Percentiles rank a stretch among this genome's conserved stretches.
phyloP scores from a whole-genome alignment of 2,329 filamentous ascomycete species.

The Aspergillus neoniger region DNA sequence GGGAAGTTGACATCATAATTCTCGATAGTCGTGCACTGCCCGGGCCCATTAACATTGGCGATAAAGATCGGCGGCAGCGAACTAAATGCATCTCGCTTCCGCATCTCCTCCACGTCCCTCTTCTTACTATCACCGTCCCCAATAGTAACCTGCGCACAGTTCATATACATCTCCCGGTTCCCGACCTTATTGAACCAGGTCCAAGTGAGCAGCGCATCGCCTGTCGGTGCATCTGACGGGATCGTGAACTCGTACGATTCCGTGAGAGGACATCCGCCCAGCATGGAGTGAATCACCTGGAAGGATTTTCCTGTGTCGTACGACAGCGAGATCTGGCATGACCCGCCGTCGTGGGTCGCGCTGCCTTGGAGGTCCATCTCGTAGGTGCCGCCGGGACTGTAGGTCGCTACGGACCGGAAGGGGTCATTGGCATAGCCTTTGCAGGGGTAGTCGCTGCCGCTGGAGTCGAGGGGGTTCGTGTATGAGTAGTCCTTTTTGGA shows the following conservation, averaged over 20 bases:
- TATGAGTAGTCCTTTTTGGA: conserved; percentile 68
- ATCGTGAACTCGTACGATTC: conserved; percentile 66
- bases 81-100: conserved; percentile 28
- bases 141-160: conserved; percentile 72
- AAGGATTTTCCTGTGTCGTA: conserved; percentile 72
- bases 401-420: conserved; percentile 61
- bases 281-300: conserved; percentile 66
- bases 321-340: conserved; percentile 73
- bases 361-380: conserved; percentile 65
- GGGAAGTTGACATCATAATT: conserved; percentile 65
- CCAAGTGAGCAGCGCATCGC: conserved; percentile 70
- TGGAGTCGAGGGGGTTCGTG: conserved; percentile 63
- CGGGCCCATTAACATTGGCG: conserved; percentile 63
- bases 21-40: conserved; percentile 59
- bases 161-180: conserved; percentile 86
- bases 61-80: conserved; percentile 68
- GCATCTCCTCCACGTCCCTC: conserved; percentile 12
- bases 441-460: conserved; percentile 71
- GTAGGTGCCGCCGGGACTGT: conserved; percentile 63
- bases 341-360: conserved; percentile 68
- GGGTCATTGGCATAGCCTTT: conserved; percentile 63
- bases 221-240: conserved; percentile 62
- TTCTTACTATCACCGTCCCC: conserved; percentile 22
- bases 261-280: conserved; percentile 57
- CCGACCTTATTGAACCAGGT: conserved; percentile 75